phyloP scores from a whole-genome alignment of 768 basidiomycete genomes.

The Trametes cingulata region DNA sequence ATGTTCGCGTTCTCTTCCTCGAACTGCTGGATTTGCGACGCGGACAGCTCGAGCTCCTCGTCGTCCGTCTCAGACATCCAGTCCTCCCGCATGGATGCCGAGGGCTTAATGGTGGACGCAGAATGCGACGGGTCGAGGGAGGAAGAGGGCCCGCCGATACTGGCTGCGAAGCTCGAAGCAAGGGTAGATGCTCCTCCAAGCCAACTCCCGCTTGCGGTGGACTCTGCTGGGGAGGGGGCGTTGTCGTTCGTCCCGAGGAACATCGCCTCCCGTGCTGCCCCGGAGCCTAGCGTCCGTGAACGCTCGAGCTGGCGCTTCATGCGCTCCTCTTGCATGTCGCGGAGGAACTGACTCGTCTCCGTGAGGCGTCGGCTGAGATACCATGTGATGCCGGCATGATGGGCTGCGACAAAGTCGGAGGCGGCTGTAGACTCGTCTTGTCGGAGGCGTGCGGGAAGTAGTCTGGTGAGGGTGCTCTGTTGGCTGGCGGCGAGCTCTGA shows the following conservation, averaged over 20 bases:
- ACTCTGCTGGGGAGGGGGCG: constrained; percentile 20
- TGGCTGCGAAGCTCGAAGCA: constrained; percentile 41
- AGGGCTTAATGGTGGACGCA: constrained; percentile 25
- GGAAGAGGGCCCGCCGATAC: constrained; percentile 41
- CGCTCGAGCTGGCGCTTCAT: constrained; percentile 86
- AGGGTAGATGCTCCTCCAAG: constrained; percentile 60
- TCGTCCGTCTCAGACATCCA: constrained; percentile 62
- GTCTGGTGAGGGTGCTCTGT: constrained; percentile 62
- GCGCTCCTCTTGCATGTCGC: constrained; percentile 93
- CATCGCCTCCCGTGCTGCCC: constrained; percentile 65
- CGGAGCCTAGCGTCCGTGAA: constrained; percentile 78
- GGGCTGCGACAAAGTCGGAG: constrained; percentile 80
- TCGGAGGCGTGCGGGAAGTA: constrained; percentile 71
- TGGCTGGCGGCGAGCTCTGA: constrained; percentile 64
- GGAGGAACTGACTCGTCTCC: constrained; percentile 74
- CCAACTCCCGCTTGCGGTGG: constrained; percentile 50
- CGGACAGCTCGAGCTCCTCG: constrained; percentile 79
- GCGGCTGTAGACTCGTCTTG: constrained; percentile 57
- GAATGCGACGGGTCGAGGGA: constrained; percentile 30
- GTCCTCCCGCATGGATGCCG: constrained; percentile 36
- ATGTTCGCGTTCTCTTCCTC: constrained; percentile 90
- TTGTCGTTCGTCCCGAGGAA: constrained; percentile 36
- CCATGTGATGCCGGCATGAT: constrained; percentile 92
- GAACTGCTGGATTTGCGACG: constrained; percentile 89
- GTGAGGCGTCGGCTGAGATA: constrained; percentile 82